phyloP scores from a whole-genome alignment of 495 filamentous ascomycete species.

The Aspergillus biplanus region DNA sequence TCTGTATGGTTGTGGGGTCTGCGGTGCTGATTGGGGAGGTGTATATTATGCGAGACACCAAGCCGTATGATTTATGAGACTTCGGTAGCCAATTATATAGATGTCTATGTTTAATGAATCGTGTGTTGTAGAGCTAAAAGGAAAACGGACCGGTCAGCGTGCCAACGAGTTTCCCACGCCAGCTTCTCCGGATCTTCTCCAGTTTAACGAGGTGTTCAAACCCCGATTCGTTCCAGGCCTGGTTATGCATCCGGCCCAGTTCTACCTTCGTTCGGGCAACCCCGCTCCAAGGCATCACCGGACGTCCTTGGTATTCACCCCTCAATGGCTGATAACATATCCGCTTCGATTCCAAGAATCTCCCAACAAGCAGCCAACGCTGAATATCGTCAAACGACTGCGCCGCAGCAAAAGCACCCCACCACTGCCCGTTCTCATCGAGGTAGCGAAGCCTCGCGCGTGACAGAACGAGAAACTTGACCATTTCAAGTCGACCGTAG shows the following conservation, averaged over 20 bases:
- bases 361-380: not conserved
- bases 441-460: not conserved
- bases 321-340: not conserved
- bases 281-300: not conserved
- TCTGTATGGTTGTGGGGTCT: conserved; percentile 16
- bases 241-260: no score
- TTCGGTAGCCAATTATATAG: no score
- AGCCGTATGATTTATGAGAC: not conserved
- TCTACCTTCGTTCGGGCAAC: no score
- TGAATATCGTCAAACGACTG: not conserved
- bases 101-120: no score
- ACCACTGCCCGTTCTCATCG: not conserved
- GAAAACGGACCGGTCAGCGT: no score
- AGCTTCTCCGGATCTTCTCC: no score
- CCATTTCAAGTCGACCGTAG: not conserved
- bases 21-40: conserved; percentile 17
- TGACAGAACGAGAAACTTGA: not conserved
- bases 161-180: no score
- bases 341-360: not conserved
- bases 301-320: no score
- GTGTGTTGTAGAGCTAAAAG: no score
- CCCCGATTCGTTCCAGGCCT: no score
- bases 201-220: no score
- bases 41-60: conserved; percentile 16
- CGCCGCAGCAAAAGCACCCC: not conserved